Evolutionary conservation across 495 filamentous ascomycete genomes (phyloP), one percentile per base, ranked within the genome.

Genomic region (Achaetomiella virescens): DNA sequence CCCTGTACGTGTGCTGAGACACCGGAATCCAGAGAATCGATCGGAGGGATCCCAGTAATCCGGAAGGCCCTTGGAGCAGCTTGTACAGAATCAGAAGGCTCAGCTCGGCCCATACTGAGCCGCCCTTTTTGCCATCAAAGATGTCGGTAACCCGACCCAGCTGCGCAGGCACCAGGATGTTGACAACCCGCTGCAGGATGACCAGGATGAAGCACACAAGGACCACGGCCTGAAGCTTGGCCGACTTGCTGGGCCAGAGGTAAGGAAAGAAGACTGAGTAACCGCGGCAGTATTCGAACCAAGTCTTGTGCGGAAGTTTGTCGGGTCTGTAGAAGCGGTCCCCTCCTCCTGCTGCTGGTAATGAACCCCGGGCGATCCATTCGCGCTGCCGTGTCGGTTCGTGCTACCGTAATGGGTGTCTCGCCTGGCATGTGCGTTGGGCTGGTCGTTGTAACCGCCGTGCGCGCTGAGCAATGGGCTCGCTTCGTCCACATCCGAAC

Each of bases 251-350:
- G 15, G 90, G 92, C 92, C 92, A 97, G 40, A 96, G 82, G 64
- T 96, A 97, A 0, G 90, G 91, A 70, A 95, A 91, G 72, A 97
- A 95, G 21, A 95, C 74, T 17, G 83, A 84, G 68, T 95, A 97
- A 18, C 89, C 87, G 55, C 84, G 83, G 47, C 92, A 72, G 66
- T 98, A 98, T 67, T 97, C 93, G 59, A 66, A 71, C 70, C 70
- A 76, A 7, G 70, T 70, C 58, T 71, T 72, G 50, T 66, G 69
- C 0, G 70, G 70, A 14, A 70, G 67, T 50, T 75, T 76, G 21
- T 77, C 72, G 15, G 76, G 77, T 37, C 78, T 66, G 63, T 82
- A 80, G 59, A 80, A 80, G 75, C 79, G 1, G 77, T 78, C 33
- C 70, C 65, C 18, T 73, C 69, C 54, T 75, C 76, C 12, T 75